phyloP scores from a whole-genome alignment of 2,329 filamentous ascomycete genomes.

The Scedosporium aurantiacum region DNA sequence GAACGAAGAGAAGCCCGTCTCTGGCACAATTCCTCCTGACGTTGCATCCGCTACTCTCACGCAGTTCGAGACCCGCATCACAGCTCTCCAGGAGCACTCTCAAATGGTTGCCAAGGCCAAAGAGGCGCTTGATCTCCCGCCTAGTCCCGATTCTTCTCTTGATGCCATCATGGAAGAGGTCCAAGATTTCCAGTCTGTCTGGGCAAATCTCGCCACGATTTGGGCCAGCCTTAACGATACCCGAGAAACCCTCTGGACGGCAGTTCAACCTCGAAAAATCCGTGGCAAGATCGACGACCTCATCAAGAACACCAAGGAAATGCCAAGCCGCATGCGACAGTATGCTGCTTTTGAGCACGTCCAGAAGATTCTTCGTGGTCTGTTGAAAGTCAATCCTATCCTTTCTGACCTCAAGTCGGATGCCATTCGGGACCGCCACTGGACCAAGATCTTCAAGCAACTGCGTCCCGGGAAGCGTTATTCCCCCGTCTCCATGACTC shows the following conservation, averaged over 20 bases:
- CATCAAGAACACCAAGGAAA: conserved; percentile 97
- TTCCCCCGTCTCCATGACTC: conserved; percentile 83
- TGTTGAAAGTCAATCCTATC: conserved; percentile 83
- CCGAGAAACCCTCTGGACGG: conserved; percentile 86
- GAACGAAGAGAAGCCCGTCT: conserved; percentile 95
- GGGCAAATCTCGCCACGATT: conserved; percentile 88
- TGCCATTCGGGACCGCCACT: conserved; percentile 90
- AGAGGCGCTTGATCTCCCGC: conserved; percentile 84
- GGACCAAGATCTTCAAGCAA: conserved; percentile 95
- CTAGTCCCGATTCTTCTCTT: conserved; percentile 69
- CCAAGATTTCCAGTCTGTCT: conserved; percentile 97
- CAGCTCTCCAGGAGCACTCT: conserved; percentile 73
- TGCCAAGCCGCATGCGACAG: conserved; percentile 97
- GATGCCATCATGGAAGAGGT: conserved; percentile 87
- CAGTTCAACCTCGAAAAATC: conserved; percentile 88
- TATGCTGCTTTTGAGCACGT: conserved; percentile 99
- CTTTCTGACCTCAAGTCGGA: conserved; percentile 90
- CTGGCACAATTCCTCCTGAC: conserved; percentile 82
- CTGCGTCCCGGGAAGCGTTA: conserved; percentile 89
- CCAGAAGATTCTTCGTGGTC: conserved; percentile 75
- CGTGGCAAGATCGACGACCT: conserved; percentile 79
- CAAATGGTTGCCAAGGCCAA: conserved; percentile 95
- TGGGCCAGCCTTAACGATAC: conserved; percentile 95
- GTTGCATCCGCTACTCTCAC: conserved; percentile 73
- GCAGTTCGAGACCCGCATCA: conserved; percentile 76